Evolutionary conservation across 2,329 filamentous ascomycete genomes (phyloP), one percentile per base, ranked within the genome.

Genomic region (Fusarium mexicanum): DNA sequence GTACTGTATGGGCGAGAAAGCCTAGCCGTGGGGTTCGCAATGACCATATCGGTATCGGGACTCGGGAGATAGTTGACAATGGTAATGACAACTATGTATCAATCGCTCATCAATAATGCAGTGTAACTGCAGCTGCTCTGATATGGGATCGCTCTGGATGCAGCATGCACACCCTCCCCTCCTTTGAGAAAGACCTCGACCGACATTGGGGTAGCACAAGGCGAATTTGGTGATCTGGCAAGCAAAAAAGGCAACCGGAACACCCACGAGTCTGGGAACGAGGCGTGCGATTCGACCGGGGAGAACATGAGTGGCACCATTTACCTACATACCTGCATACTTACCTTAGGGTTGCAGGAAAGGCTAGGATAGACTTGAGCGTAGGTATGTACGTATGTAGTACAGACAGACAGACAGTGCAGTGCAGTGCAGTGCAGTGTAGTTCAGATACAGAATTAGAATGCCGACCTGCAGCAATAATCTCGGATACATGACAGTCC

Each of bases 381-480:
- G 57, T 46, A 38, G 20, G 37, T 43, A 48, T 55, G 65, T 72
- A 35, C 38, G 57, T 46, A 38, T 29, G 43, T 43, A 48, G 46
- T 46, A 48, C 46, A 29, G 46, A 48, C 26, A 41, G 47, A 41
- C 57, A 40, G 29, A 29, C 29, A 29, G 33, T 54, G 33, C 64
- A 44, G 31, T 33, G 33, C 57, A 44, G 31, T 33, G 31, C 31
- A 33, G 33, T 35, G 33, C 33, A 35, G 33, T 35, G 33, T 9
- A 35, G n/a, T 40, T 33, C 47, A 50, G 29, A 51, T 51, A 51
- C 65, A 73, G 61, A 74, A 72, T 73, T 69, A 71, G 63, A 74
- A 71, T 69, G 38, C 73, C 64, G 65, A 75, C 67, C 59, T 78
- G 77, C 77, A 78, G 77, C 74, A 76, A 78, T 65, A 78, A 78